Percentiles rank a stretch among this genome's conserved stretches.
phyloP scores from a whole-genome alignment of 2,329 filamentous ascomycete species.

The Pezicula carpinea region DNA sequence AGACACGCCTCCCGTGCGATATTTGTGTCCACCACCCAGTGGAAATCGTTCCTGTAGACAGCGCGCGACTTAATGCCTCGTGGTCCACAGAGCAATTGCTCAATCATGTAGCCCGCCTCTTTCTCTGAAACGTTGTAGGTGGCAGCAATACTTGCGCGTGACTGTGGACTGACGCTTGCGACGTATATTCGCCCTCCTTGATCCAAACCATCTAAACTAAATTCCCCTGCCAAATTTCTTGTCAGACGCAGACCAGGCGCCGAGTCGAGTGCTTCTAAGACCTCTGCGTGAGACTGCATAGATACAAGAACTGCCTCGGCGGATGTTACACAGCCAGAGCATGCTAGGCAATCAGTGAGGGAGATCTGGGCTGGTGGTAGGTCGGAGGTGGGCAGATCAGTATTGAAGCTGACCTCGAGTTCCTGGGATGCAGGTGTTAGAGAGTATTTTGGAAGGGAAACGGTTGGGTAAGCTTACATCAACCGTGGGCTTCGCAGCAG shows the following conservation, averaged over 20 bases:
- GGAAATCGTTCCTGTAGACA: slow-evolving; percentile 69
- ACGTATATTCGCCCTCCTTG: slow-evolving; percentile 73
- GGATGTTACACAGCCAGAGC: slow-evolving; percentile 95
- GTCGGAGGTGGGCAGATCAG: slow-evolving; percentile 56
- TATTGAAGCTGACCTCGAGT: slow-evolving; percentile 92
- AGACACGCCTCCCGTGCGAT: slow-evolving; percentile 75
- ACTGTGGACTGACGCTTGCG: slow-evolving; percentile 89
- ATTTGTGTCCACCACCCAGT: slow-evolving; percentile 90
- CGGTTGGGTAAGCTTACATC: slow-evolving; percentile 31
- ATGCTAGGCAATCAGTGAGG: slow-evolving; percentile 93
- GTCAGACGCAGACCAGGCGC: slow-evolving; percentile 40
- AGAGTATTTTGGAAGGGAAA: neutral
- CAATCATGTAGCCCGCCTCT: slow-evolving; percentile 76
- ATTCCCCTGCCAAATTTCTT: slow-evolving; percentile 23
- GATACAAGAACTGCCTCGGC: slow-evolving; percentile 96
- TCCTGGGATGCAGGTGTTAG: slow-evolving; percentile 13
- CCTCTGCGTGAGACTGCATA: slow-evolving; percentile 88
- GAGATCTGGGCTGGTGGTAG: slow-evolving; percentile 82
- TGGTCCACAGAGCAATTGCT: slow-evolving; percentile 69
- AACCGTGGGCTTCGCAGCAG: slow-evolving; percentile 47
- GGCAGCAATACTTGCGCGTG: slow-evolving; percentile 81
- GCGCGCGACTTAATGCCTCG: slow-evolving; percentile 67
- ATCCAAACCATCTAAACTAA: slow-evolving; percentile 47
- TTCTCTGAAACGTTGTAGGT: slow-evolving; percentile 70
- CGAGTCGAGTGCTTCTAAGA: slow-evolving; percentile 75